These are phyloP conservation scores for Fragosphaeria purpurea DNA, from an alignment of 2,329 filamentous ascomycete species.

Conservation along the genomic window DNA sequence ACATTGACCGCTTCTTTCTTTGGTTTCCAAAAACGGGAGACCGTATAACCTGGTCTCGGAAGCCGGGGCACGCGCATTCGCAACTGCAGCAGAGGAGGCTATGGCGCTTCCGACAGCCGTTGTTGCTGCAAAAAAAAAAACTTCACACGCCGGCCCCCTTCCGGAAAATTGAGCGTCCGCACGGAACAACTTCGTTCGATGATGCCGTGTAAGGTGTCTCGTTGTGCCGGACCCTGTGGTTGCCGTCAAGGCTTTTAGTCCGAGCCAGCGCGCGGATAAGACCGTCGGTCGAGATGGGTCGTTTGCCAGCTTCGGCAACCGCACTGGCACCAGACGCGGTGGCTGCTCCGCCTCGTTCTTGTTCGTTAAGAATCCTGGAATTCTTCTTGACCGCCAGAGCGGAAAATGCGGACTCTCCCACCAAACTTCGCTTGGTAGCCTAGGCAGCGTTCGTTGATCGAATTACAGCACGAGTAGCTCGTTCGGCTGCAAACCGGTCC, in stretches of 20 bases:
- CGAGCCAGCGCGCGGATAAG: neutral
- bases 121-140: neutral
- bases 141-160: neutral
- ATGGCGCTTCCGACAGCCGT: neutral
- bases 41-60: conserved; percentile 8
- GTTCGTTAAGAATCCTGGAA: conserved; percentile 13
- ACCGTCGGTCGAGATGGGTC: neutral
- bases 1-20: conserved; percentile 39
- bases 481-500: too few relatives aligned
- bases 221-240: neutral
- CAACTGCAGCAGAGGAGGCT: neutral
- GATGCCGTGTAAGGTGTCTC: neutral
- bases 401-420: neutral
- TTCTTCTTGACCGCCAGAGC: conserved; percentile 18
- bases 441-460: too few relatives aligned
- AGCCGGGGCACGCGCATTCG: conserved; percentile 8
- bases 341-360: conserved; percentile 9
- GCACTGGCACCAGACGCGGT: neutral
- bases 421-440: neutral
- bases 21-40: conserved; percentile 6
- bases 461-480: too few relatives aligned
- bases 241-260: neutral
- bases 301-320: neutral
- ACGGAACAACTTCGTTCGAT: neutral
- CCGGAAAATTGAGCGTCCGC: neutral